Conservation (phyloP, 2,329 filamentous ascomycete genomes). For the Fusarium ambrosium region DNA sequence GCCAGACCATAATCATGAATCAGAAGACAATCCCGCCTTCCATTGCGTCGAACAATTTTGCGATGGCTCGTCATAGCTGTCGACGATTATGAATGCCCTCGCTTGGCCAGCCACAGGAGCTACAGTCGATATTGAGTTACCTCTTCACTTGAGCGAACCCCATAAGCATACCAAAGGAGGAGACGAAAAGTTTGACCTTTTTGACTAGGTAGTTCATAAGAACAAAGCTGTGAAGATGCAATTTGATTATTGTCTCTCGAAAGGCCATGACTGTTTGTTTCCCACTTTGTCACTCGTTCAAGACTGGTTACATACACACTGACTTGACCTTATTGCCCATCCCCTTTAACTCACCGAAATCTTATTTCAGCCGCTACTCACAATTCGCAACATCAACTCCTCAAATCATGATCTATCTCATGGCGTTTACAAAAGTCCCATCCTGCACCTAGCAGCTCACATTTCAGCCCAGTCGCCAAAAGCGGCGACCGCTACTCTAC, state of each 20-base stretch:
- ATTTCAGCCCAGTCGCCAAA: not conserved
- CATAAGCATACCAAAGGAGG: not conserved
- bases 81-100: not conserved
- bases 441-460: not conserved
- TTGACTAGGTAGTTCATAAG: not conserved
- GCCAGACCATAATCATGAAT: not conserved
- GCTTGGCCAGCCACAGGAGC: not conserved
- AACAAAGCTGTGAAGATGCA: not conserved
- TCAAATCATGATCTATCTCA: not conserved
- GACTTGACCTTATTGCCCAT: not conserved
- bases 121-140: not conserved
- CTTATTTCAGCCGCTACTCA: not conserved
- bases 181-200: not conserved
- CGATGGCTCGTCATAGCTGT: not conserved
- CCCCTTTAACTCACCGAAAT: not conserved
- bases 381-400: not conserved
- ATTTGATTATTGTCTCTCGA: not conserved
- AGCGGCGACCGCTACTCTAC: not conserved
- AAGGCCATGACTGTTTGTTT: not conserved
- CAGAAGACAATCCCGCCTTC: not conserved
- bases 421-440: not conserved
- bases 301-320: not conserved
- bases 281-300: not conserved
- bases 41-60: not conserved
- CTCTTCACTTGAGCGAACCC: not conserved